phyloP scores from a whole-genome alignment of 139 green algal genomes.

The Chlamydomonas asymmetrica region DNA sequence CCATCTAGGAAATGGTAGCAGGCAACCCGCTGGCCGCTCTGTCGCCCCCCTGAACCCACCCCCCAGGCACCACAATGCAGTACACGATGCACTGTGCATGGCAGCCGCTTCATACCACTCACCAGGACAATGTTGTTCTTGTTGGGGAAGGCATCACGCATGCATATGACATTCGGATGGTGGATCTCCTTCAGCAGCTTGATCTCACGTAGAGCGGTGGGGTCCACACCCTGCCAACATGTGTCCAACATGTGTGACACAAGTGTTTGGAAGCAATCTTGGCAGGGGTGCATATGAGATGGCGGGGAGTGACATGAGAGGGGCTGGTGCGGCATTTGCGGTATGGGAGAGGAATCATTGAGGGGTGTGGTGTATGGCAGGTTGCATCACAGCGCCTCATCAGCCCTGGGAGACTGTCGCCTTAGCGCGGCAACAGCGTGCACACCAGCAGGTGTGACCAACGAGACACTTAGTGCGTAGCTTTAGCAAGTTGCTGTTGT shows the following conservation, averaged over 20 bases:
- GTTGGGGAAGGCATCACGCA: slow-evolving; percentile 81
- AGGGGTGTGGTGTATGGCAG: slow-evolving; percentile 1
- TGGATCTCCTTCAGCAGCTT: slow-evolving; percentile 86
- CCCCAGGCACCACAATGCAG: too few species aligned
- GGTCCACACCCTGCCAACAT: slow-evolving; percentile 79
- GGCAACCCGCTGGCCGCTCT: too few species aligned
- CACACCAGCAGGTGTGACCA: neutral
- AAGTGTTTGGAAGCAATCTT: too few species aligned
- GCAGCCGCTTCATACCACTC: too few species aligned
- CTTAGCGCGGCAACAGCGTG: neutral
- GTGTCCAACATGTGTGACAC: too few species aligned
- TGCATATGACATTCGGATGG: slow-evolving; percentile 73
- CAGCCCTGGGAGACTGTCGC: neutral
- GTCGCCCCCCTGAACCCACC: too few species aligned
- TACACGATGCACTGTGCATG: too few species aligned
- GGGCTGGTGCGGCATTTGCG: neutral
- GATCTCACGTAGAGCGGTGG: slow-evolving; percentile 89
- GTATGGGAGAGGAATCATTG: neutral
- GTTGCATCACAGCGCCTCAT: neutral
- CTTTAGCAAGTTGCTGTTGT: neutral
- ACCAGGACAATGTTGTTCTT: slow-evolving; percentile 55
- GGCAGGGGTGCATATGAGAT: neutral
- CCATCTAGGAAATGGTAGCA: too few species aligned
- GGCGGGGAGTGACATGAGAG: neutral
- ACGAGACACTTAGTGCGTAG: neutral